Base-by-base conservation (phyloP, 768 basidiomycete genomes). In the Lactifluus rugatus region DNA sequence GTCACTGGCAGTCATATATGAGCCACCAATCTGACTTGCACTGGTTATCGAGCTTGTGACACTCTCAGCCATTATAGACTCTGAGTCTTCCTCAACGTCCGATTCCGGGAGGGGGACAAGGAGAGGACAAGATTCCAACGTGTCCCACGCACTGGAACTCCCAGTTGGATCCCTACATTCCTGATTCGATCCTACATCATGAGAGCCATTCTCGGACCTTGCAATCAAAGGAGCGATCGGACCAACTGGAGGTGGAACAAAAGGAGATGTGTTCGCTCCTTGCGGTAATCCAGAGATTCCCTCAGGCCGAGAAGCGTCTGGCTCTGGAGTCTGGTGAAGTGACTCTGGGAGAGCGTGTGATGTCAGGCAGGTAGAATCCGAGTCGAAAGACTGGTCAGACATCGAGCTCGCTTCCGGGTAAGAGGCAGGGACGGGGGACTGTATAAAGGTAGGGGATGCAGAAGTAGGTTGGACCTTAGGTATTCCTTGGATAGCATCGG, bases 41-140 rank as follows among this genome's bases (percentile, higher is more conserved):
- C n/a, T 21, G n/a, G 16, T 8, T 17, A 41, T 11, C 2, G 46
- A 42, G 16, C 28, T 25, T 37, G 19, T n/a, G 7, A 10, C 8
- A 11, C 16, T 32, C 1, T 32, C 26, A 4, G 16, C 9, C 9
- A 10, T 46, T 26, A 9, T 2, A 1, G 25, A 19, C 17, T 45
- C 49, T 11, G 51, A 41, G 6, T 17, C 45, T 16, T 58, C 57
- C 21, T 58, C 57, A 2, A 23, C 44, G 31, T 58, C 57, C 10
- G 57, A 58, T 10, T 58, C 52, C 11, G 57, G 57, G 16, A 58
- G 51, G 8, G 57, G 57, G 17, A 52, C 31, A 23, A 47, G 26
- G 11, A 13, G 10, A 25, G 57, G 57, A 32, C 3, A 21, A 23
- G 28, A 14, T 25, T 28, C 26, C 19, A 21, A n/a, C 5, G 14